Conservation (phyloP, 2,329 filamentous ascomycete genomes). For the Sclerotinia glacialis region DNA sequence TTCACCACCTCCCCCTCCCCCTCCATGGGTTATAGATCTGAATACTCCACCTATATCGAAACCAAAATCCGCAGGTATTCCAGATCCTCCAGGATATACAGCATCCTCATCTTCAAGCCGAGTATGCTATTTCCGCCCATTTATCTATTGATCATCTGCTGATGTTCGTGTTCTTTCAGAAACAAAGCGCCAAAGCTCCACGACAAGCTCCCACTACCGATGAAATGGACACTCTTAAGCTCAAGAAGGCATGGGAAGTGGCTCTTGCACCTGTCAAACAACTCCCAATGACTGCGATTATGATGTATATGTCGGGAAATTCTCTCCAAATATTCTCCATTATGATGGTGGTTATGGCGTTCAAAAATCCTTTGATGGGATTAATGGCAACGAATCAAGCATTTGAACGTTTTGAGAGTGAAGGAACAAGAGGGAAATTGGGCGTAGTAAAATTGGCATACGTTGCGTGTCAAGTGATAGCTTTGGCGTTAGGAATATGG, state of each 20-base stretch:
- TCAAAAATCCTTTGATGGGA: constrained; percentile 91
- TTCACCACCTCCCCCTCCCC: constrained; percentile 49
- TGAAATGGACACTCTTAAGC: constrained; percentile 91
- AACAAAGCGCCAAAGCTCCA: constrained; percentile 42
- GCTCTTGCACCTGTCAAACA: constrained; percentile 90
- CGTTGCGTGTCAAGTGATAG: constrained; percentile 79
- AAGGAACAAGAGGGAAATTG: constrained; percentile 69
- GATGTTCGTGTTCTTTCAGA: constrained; percentile 32
- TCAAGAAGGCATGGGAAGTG: constrained; percentile 99
- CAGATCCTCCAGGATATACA: constrained; percentile 84
- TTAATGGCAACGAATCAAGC: constrained; percentile 77
- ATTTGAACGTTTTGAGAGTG: constrained; percentile 89
- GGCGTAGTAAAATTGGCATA: constrained; percentile 84
- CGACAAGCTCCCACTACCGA: constrained; percentile 70
- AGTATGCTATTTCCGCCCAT: constrained; percentile 43
- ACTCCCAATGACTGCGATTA: constrained; percentile 96
- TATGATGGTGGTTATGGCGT: constrained; percentile 99
- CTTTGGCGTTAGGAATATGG: constrained; percentile 85
- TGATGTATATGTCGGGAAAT: constrained; percentile 99
- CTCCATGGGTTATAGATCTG: constrained; percentile 81
- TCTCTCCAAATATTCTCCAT: constrained; percentile 98
- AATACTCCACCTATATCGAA: constrained; percentile 65
- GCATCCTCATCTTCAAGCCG: constrained; percentile 52
- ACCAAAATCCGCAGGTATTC: constrained; percentile 64
- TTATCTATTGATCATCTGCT: neutral